Base-by-base conservation (phyloP, 2,329 filamentous ascomycete species). In the Hirsutella thompsonii region DNA sequence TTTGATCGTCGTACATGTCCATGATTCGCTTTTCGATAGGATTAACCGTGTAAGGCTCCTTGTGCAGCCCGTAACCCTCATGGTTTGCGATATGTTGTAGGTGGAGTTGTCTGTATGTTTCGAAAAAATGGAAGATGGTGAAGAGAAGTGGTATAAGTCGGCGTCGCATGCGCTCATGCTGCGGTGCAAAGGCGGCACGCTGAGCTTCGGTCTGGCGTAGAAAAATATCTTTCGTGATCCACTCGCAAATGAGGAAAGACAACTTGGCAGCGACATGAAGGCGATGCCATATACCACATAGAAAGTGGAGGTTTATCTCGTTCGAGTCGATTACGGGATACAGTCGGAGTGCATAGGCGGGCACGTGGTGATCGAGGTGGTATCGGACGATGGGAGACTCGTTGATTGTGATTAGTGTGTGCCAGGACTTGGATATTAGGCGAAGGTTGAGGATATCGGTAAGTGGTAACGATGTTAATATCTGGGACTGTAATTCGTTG, bases 101-200 rank as follows among this genome's bases (percentile, higher is more conserved):
- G 48, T 81, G 75, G 3, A 78, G 60, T 32, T 66, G 68, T 43
- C 77, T 71, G 51, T 79, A 80, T 1, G 67, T 76, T 53, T 81
- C 77, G 52, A 81, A 81, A 52, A 81, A 81, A 54, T 81, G 77
- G 47, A 81, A 81, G 20, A 79, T 64, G 11, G 76, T 79, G 48
- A 81, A 81, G 14, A 81, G 63, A 8, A 80, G 55, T 1, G 77
- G 77, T 42, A 79, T 77, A 8, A 81, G 60, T 38, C 77, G 69
- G 45, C 75, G 72, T 37, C 76, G 72, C 77, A 81, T 81, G 13
- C 77, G 68, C 55, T 76, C 72, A 46, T 69, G 64, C 52, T 81
- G 76, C 1, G 73, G 69, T 16, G 73, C 72, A 49, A 81, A 81
- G 37, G 76, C 74, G 18, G 57, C 54, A 43, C 65, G 67, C 52